Conservation (phyloP, 2,329 filamentous ascomycete genomes). For the Exserohilum turcica region DNA sequence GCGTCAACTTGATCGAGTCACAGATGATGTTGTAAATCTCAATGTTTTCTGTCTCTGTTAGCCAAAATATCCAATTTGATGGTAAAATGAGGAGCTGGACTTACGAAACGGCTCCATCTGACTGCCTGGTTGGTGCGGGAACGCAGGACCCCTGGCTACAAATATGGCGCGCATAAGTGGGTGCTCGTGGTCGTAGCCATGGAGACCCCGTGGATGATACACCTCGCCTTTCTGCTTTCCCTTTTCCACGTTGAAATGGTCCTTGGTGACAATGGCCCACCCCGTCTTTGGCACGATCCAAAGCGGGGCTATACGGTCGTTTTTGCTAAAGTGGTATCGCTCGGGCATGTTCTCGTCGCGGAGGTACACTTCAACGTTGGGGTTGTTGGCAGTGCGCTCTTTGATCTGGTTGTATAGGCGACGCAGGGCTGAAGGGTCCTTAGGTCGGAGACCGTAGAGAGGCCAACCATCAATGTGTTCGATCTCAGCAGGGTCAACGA, state of each 20-base stretch:
- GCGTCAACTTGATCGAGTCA: constrained; percentile 76
- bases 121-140: constrained; percentile 83
- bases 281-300: constrained; percentile 94
- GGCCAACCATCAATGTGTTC: constrained; percentile 94
- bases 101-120: constrained; percentile 80
- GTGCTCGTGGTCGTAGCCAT: constrained; percentile 94
- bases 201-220: constrained; percentile 83
- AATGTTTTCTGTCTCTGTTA: constrained; percentile 73
- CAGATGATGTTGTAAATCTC: constrained; percentile 96
- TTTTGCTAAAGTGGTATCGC: constrained; percentile 87
- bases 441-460: constrained; percentile 83
- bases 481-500: constrained; percentile 77
- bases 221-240: constrained; percentile 66
- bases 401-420: constrained; percentile 65
- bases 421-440: constrained; percentile 68
- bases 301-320: constrained; percentile 86
- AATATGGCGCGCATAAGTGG: constrained; percentile 97
- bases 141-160: constrained; percentile 87
- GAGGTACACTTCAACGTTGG: constrained; percentile 84
- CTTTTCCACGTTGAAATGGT: constrained; percentile 76
- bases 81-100: constrained; percentile 44
- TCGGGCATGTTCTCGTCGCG: constrained; percentile 87
- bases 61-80: no score
- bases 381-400: constrained; percentile 63
- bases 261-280: constrained; percentile 84